phyloP scores from a whole-genome alignment of 148 eudicot species.

The Cornus suecica region DNA sequence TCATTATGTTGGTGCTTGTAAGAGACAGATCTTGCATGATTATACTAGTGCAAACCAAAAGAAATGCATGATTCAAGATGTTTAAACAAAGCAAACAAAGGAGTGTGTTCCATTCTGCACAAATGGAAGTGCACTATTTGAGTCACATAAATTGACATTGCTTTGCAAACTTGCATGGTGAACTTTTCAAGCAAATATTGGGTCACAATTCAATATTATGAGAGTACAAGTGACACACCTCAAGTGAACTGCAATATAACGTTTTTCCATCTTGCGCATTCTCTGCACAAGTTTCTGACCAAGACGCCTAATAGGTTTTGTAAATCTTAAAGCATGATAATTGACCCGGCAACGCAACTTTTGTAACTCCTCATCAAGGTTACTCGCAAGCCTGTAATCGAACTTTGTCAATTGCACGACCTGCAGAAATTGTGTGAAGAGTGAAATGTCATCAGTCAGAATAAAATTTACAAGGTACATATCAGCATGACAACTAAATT shows the following conservation, averaged over 20 bases:
- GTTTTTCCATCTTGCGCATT: conserved; percentile 72
- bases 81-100: background rate
- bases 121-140: background rate
- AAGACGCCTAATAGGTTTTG: conserved; percentile 69
- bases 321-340: conserved; percentile 82
- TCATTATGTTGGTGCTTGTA: background rate
- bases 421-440: conserved; percentile 40
- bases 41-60: background rate
- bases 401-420: conserved; percentile 94
- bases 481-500: conserved; percentile 5
- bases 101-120: background rate
- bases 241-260: conserved; percentile 86
- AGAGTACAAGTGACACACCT: conserved; percentile 47
- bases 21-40: background rate
- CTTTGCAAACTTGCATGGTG: background rate
- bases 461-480: background rate
- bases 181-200: background rate
- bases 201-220: background rate
- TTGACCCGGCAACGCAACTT: conserved; percentile 95
- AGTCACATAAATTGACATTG: background rate
- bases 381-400: conserved; percentile 92
- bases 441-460: conserved; percentile 4
- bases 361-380: conserved; percentile 80
- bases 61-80: background rate
- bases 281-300: conserved; percentile 65